phyloP scores from a whole-genome alignment of 805 yeast genomes.

The Ogataea methanolica region DNA sequence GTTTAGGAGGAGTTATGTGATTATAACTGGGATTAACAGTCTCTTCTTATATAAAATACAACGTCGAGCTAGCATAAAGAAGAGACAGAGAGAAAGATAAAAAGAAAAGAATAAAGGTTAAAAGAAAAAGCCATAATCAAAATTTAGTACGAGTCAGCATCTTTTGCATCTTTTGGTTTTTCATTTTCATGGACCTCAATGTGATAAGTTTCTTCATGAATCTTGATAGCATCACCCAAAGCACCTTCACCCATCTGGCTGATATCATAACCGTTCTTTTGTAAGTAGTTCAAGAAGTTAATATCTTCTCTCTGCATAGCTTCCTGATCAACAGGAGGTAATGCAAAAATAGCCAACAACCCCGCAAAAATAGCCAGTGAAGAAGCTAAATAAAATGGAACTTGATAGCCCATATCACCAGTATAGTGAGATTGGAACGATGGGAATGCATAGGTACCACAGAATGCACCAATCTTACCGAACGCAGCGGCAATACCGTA shows the following conservation, averaged over 20 bases:
- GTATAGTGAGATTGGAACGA: slow-evolving; percentile 58
- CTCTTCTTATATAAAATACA: too few species aligned
- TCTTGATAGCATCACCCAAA: slow-evolving; percentile 18
- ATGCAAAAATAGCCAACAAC: slow-evolving; percentile 57
- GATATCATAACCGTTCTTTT: slow-evolving; percentile 65
- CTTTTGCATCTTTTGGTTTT: not conserved
- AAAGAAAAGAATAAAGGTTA: too few species aligned
- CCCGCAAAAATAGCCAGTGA: slow-evolving; percentile 73
- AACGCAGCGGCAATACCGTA: slow-evolving; percentile 89
- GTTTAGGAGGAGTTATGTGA: too few species aligned
- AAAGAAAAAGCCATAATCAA: too few species aligned
- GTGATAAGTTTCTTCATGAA: not conserved
- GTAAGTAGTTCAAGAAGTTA: slow-evolving; percentile 63
- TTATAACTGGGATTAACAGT: too few species aligned
- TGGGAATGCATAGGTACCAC: slow-evolving; percentile 87
- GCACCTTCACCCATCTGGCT: slow-evolving; percentile 45
- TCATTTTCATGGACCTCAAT: not conserved
- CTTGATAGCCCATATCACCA: slow-evolving; percentile 60
- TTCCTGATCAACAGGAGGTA: slow-evolving; percentile 82
- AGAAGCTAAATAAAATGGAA: slow-evolving; percentile 80
- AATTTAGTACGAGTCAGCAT: not conserved
- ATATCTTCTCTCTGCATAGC: slow-evolving; percentile 76
- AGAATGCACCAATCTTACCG: slow-evolving; percentile 91
- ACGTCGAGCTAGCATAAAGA: too few species aligned
- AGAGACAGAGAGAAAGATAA: too few species aligned